Conservation (phyloP, 345 rosid species). For the Heritiera littoralis region DNA sequence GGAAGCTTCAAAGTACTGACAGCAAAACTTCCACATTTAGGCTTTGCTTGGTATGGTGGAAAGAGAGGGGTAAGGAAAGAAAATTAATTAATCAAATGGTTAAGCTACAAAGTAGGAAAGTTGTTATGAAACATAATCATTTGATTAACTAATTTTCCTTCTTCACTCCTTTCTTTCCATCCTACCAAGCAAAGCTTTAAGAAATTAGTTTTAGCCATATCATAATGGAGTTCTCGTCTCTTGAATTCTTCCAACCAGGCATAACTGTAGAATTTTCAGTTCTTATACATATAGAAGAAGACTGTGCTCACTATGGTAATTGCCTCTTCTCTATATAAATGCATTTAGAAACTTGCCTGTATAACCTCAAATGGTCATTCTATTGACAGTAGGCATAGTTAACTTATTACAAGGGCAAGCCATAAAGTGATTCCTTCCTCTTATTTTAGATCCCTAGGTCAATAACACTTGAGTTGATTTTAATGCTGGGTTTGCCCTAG, state of each 20-base stretch:
- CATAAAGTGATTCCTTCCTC: too few species aligned
- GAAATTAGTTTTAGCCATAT: neutral
- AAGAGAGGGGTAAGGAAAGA: too few species aligned
- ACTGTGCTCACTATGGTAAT: neutral
- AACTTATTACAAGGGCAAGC: neutral
- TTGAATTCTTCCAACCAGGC: neutral
- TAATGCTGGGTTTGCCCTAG: too few species aligned
- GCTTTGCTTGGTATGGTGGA: too few species aligned
- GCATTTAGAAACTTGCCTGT: neutral
- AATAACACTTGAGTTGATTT: too few species aligned
- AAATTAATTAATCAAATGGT: too few species aligned
- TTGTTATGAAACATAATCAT: too few species aligned
- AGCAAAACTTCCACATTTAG: neutral
- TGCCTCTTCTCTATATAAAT: neutral
- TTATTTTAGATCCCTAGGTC: too few species aligned
- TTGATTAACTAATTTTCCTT: too few species aligned
- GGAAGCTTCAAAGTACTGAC: neutral
- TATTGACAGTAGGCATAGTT: neutral
- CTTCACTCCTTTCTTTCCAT: too few species aligned
- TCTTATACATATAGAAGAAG: neutral
- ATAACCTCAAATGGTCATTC: neutral
- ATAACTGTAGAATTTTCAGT: neutral
- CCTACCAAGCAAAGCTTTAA: neutral
- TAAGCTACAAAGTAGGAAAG: too few species aligned
- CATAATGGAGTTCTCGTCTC: neutral